Evolutionary conservation across 139 green algal species (phyloP).

Genomic region (Picochlorum sp.): DNA sequence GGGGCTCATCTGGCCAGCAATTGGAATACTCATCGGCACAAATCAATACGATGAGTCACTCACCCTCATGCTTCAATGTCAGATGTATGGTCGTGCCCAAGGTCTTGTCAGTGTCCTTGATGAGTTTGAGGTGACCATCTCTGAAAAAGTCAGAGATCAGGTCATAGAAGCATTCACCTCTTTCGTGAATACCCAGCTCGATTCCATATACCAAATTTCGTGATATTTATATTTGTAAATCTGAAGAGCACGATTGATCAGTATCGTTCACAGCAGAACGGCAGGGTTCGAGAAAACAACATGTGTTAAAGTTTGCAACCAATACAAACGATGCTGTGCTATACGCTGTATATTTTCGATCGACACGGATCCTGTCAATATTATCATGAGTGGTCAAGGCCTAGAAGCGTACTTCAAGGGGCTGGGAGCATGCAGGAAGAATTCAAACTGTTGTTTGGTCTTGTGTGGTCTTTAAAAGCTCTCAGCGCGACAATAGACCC

Average conservation of each 20-base stretch:
- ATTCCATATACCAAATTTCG: too few species aligned
- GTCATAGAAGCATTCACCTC: background rate
- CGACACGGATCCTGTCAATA: constrained; percentile 72
- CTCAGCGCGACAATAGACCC: constrained; percentile 79
- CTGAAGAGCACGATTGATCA: too few species aligned
- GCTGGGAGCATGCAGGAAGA: constrained; percentile 65
- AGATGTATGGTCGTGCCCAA: background rate
- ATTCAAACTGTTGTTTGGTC: constrained; percentile 92
- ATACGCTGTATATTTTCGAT: constrained; percentile 79
- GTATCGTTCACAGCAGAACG: too few species aligned
- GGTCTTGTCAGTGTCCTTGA: background rate
- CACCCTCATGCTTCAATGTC: background rate
- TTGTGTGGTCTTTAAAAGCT: constrained; percentile 84
- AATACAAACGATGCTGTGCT: constrained; percentile 4
- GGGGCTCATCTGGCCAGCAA: constrained; percentile 31
- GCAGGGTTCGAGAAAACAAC: too few species aligned
- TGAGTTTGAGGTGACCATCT: background rate
- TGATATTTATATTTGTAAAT: too few species aligned
- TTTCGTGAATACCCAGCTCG: too few species aligned
- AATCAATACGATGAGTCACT: constrained; percentile 14
- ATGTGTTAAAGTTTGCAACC: too few species aligned
- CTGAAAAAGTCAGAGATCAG: background rate
- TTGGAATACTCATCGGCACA: constrained; percentile 28
- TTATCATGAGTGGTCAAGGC: constrained; percentile 81
- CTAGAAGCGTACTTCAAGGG: constrained; percentile 62